Evolutionary conservation across 176 grass and related monocot genomes (phyloP).

Genomic region (Rhynchospora tenuis): DNA sequence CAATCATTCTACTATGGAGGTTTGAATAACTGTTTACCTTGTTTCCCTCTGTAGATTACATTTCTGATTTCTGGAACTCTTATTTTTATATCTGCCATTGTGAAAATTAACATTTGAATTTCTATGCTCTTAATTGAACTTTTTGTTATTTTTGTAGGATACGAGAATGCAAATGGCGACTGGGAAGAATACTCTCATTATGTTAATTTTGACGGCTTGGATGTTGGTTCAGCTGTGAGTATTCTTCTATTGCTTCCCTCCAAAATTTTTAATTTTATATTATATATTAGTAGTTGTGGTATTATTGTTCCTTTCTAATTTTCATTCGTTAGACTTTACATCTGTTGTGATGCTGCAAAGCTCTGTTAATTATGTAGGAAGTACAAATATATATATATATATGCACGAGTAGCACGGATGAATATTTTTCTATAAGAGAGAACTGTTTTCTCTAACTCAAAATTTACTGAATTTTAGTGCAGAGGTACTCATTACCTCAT

Average conservation of each 20-base stretch:
- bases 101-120: background rate
- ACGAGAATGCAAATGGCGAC: constrained; percentile 54
- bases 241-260: background rate
- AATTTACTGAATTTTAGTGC: background rate
- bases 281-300: background rate
- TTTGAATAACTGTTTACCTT: background rate
- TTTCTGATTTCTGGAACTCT: background rate
- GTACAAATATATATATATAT: background rate
- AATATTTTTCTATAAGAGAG: background rate
- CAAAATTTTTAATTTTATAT: constrained; percentile 25
- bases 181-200: constrained; percentile 70
- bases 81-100: background rate
- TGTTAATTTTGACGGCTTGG: constrained; percentile 58
- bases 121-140: constrained; percentile 2
- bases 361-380: background rate
- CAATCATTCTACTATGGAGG: constrained; percentile 20
- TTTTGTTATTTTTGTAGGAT: constrained; percentile 34
- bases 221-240: constrained; percentile 62
- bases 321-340: background rate
- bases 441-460: background rate
- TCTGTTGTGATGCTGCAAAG: background rate
- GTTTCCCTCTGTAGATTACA: background rate
- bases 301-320: background rate
- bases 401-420: background rate
- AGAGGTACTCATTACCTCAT: background rate